These are phyloP conservation scores for Globisporangium spinosum DNA, from an alignment of 352 stramenopile genomes.

Conservation along the genomic window DNA sequence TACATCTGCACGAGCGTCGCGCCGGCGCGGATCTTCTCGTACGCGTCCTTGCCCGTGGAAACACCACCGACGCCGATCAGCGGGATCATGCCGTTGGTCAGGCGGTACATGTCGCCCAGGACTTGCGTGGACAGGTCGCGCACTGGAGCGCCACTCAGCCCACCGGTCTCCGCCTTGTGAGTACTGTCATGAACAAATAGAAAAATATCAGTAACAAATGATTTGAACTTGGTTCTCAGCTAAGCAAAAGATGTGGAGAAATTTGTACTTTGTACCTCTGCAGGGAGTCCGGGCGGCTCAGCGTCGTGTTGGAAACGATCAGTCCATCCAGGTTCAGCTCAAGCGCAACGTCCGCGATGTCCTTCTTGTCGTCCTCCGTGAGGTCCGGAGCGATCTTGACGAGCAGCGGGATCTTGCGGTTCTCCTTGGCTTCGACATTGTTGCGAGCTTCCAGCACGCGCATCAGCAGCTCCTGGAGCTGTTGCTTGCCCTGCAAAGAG, in stretches of 20 bases:
- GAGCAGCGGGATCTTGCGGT: constrained; percentile 87
- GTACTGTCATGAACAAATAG: constrained; percentile 19
- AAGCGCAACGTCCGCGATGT: constrained; percentile 91
- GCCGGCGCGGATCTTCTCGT: constrained; percentile 97
- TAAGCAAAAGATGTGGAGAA: background rate
- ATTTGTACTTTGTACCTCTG: constrained; percentile 35
- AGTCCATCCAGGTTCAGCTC: constrained; percentile 91
- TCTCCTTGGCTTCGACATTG: constrained; percentile 47
- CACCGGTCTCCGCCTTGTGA: constrained; percentile 86
- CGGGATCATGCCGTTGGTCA: constrained; percentile 91
- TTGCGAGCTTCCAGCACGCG: constrained; percentile 69
- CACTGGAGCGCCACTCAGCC: constrained; percentile 94
- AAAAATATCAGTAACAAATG: background rate
- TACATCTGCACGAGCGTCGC: constrained; percentile 95
- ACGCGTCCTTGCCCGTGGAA: constrained; percentile 91
- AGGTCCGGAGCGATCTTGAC: constrained; percentile 98
- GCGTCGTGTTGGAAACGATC: constrained; percentile 97
- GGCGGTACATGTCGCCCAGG: constrained; percentile 93
- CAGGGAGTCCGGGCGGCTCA: constrained; percentile 82
- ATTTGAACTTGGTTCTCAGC: background rate
- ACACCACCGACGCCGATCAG: constrained; percentile 96
- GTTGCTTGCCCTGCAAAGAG: constrained; percentile 73
- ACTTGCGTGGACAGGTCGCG: constrained; percentile 92
- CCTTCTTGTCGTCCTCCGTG: constrained; percentile 90
- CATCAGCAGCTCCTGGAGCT: constrained; percentile 75